Conservation (phyloP, 495 filamentous ascomycete species). For the Pyrenula massariospora region DNA sequence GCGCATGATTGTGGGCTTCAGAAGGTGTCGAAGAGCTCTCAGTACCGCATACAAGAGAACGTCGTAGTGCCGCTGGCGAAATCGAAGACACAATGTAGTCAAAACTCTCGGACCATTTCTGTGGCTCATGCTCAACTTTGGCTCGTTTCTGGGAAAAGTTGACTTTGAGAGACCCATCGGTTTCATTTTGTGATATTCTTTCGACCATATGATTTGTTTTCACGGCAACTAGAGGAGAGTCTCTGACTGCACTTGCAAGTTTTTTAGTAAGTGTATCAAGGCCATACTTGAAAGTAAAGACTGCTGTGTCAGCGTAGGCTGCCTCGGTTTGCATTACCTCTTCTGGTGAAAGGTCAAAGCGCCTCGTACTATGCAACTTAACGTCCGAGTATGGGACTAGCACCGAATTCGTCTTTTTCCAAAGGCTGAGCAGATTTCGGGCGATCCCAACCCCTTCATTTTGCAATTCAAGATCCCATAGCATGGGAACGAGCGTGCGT, state of each 20-base stretch:
- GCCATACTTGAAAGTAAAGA: slow-evolving; percentile 51
- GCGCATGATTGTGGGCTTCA: slow-evolving; percentile 13
- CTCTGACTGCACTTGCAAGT: slow-evolving; percentile 12
- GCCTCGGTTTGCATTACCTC: neutral
- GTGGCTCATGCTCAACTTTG: slow-evolving; percentile 8
- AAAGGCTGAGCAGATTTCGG: neutral
- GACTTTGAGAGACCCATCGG: slow-evolving; percentile 12
- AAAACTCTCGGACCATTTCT: slow-evolving; percentile 19
- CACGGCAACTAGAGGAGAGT: slow-evolving; percentile 21
- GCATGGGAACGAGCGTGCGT: slow-evolving; percentile 42
- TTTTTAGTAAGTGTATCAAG: slow-evolving; percentile 31
- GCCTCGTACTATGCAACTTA: neutral
- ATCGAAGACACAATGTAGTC: slow-evolving; percentile 65
- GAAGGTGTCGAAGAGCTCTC: slow-evolving; percentile 3
- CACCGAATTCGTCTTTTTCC: neutral
- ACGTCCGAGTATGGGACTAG: neutral
- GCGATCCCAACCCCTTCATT: slow-evolving; percentile 5
- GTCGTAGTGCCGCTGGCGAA: slow-evolving; percentile 26
- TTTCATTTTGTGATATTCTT: slow-evolving; percentile 6
- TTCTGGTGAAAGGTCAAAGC: neutral
- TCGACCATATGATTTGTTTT: slow-evolving; percentile 11
- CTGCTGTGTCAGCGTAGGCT: slow-evolving; percentile 22
- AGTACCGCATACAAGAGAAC: slow-evolving; percentile 11
- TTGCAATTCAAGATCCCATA: slow-evolving; percentile 38
- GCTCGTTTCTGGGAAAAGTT: neutral